Conservation (phyloP, 805 yeast genomes). For the Wickerhamiella hasegawae region DNA sequence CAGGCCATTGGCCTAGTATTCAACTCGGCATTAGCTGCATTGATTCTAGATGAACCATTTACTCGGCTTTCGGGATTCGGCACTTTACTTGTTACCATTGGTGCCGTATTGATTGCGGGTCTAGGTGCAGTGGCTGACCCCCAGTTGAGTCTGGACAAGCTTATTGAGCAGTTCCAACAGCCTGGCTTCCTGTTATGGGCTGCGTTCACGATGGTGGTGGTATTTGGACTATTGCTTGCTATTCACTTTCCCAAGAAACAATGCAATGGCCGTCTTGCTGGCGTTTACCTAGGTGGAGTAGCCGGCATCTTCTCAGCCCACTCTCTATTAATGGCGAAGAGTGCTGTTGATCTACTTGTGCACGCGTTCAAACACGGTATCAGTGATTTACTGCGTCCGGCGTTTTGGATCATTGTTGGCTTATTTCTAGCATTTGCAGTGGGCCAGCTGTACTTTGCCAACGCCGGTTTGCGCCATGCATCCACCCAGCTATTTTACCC, state of each 20-base stretch:
- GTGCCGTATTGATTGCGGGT: conserved; percentile 65
- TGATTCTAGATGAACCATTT: conserved; percentile 53
- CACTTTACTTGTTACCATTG: conserved; percentile 49
- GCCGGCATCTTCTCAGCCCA: conserved; percentile 76
- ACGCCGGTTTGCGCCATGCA: conserved; percentile 51
- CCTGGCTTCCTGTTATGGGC: conserved; percentile 46
- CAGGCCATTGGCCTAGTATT: conserved; percentile 83
- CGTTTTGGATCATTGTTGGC: conserved; percentile 35
- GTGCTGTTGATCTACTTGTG: conserved; percentile 54
- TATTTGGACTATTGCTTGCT: conserved; percentile 1
- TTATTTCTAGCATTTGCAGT: conserved; percentile 35
- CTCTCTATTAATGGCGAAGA: conserved; percentile 71
- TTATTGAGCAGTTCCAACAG: conserved; percentile 27
- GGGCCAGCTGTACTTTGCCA: conserved; percentile 55
- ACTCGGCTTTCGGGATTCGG: conserved; percentile 43
- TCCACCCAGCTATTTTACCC: conserved; percentile 75
- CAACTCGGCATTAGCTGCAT: conserved; percentile 56
- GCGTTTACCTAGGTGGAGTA: conserved; percentile 46
- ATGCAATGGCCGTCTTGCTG: conserved; percentile 18
- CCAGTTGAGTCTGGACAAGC: conserved; percentile 32
- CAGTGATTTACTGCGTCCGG: conserved; percentile 26
- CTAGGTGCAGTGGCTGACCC: conserved; percentile 50
- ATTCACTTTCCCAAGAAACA: neutral
- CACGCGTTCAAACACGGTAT: conserved; percentile 16
- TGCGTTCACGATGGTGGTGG: conserved; percentile 17